A percentile compares a stretch with the other conserved stretches of the same genome.
Conservation (phyloP, 169 alveolate species). For the Hammondia hammondi region DNA sequence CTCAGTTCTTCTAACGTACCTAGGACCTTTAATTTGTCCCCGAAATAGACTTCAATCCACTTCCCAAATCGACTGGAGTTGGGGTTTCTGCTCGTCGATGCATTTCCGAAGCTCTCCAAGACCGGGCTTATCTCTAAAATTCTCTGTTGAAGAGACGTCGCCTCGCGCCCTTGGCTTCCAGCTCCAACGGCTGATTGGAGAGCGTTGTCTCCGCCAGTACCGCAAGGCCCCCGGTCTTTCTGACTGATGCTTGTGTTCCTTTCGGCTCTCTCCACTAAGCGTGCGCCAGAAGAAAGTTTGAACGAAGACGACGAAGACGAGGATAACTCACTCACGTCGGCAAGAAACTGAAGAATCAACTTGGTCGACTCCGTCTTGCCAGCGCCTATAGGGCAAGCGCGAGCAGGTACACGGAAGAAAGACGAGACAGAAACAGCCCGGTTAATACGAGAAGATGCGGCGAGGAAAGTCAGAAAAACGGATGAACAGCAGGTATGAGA, state of each 20-base stretch:
- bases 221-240: background rate
- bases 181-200: background rate
- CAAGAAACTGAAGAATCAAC: constrained; percentile 89
- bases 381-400: constrained; percentile 85
- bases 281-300: background rate
- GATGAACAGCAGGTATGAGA: background rate
- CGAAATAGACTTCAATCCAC: constrained; percentile 89
- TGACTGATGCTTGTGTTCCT: background rate
- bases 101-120: constrained; percentile 98
- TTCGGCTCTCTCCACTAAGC: background rate
- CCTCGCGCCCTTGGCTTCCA: constrained; percentile 35
- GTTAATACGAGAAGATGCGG: background rate
- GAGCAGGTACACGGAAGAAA: background rate
- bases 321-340: constrained; percentile 76
- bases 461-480: background rate
- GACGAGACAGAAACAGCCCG: background rate
- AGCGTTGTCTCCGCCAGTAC: background rate
- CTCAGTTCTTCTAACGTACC: background rate
- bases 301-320: background rate
- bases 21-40: constrained; percentile 70
- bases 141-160: constrained; percentile 73
- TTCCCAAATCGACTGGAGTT: constrained; percentile 94
- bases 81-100: constrained; percentile 96
- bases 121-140: constrained; percentile 96
- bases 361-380: constrained; percentile 97